A percentile compares a stretch with the other conserved stretches of the same genome.
These are phyloP conservation scores for Neurospora sp. DNA, from an alignment of 495 filamentous ascomycete species.

Conservation along the genomic window DNA sequence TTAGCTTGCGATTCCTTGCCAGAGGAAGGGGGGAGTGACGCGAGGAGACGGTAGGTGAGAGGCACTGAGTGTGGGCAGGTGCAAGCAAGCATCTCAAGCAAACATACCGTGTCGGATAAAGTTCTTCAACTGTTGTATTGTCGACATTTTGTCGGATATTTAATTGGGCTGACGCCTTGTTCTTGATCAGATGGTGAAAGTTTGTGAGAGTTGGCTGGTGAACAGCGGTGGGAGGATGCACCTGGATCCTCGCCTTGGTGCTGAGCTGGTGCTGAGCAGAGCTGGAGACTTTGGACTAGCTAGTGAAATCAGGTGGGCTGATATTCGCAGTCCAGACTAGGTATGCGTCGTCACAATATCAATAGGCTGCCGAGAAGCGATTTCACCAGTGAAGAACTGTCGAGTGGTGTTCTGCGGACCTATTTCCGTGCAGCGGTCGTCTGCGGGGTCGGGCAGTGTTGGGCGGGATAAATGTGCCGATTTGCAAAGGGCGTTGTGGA, in stretches of 20 bases:
- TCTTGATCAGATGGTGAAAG: not conserved
- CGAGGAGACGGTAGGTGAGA: not conserved
- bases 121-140: slow-evolving; percentile 77
- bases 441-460: not conserved
- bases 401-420: not conserved
- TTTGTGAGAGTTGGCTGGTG: not conserved
- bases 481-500: not conserved
- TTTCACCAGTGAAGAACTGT: not conserved
- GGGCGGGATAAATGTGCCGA: not conserved
- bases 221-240: not conserved
- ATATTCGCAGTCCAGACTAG: not conserved
- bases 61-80: slow-evolving; percentile 1
- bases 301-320: not conserved
- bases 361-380: not conserved
- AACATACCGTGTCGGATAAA: slow-evolving; percentile 84
- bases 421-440: not conserved
- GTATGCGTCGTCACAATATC: not conserved
- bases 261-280: not conserved
- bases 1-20: slow-evolving; percentile 16
- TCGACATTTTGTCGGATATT: slow-evolving; percentile 48
- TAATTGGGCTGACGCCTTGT: not conserved
- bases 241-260: not conserved
- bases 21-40: not conserved
- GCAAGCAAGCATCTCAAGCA: not conserved
- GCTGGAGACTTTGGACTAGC: not conserved